These are phyloP conservation scores for Candida dendrica DNA, from an alignment of 805 yeast species.

Conservation along the genomic window DNA sequence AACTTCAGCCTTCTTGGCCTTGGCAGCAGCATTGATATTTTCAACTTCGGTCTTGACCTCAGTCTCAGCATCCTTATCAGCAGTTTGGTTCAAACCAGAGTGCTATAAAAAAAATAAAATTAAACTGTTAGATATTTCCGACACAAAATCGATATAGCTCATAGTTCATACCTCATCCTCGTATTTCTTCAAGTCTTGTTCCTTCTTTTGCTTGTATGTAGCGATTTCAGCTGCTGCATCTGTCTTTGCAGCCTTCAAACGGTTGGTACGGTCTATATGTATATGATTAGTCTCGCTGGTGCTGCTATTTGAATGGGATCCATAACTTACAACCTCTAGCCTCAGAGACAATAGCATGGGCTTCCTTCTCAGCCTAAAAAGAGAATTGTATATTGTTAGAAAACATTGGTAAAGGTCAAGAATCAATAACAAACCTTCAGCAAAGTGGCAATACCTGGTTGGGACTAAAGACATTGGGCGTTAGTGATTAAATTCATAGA, in stretches of 20 bases:
- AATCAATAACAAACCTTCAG: constrained; percentile 36
- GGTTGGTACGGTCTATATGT: constrained; percentile 59
- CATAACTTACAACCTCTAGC: constrained; percentile 74
- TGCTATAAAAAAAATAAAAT: too few species aligned
- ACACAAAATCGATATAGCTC: neutral
- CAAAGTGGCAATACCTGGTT: constrained; percentile 63
- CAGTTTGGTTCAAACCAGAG: constrained; percentile 66
- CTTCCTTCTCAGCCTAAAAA: constrained; percentile 81
- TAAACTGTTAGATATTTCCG: too few species aligned
- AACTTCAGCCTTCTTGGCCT: constrained; percentile 57
- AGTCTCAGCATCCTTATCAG: constrained; percentile 73
- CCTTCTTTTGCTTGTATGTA: constrained; percentile 79
- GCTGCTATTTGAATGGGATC: too few species aligned
- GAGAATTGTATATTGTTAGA: too few species aligned
- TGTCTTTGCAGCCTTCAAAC: constrained; percentile 86
- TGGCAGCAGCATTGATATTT: constrained; percentile 58
- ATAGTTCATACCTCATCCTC: constrained; percentile 45
- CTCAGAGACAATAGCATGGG: constrained; percentile 90
- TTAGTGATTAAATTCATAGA: too few species aligned
- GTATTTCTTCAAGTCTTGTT: constrained; percentile 65
- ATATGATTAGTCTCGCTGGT: neutral
- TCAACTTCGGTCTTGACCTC: constrained; percentile 65
- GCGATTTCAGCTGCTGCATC: constrained; percentile 90
- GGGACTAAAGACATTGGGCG: too few species aligned
- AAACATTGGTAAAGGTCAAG: too few species aligned